phyloP scores from a whole-genome alignment of 2,329 filamentous ascomycete genomes.

The Xylaria sp. region DNA sequence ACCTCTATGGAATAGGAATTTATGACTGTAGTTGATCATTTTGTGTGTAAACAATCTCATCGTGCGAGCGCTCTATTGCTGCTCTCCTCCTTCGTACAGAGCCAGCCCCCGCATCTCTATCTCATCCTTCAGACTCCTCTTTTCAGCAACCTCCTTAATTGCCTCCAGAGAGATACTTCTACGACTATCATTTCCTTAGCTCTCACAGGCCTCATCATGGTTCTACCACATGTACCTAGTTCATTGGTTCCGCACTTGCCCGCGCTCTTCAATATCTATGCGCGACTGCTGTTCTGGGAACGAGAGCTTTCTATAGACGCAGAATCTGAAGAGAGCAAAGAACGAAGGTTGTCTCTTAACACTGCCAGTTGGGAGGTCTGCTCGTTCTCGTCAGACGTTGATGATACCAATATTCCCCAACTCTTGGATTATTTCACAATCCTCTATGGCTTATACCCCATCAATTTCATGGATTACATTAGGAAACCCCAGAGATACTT shows the following conservation, averaged over 20 bases:
- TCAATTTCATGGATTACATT: constrained; percentile 87
- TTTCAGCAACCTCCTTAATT: constrained; percentile 73
- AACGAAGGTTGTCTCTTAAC: constrained; percentile 39
- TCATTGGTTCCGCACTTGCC: constrained; percentile 72
- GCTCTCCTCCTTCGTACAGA: constrained; percentile 74
- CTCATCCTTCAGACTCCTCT: constrained; percentile 73
- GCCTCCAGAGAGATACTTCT: constrained; percentile 77
- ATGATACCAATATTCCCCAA: constrained; percentile 68
- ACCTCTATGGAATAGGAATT: constrained; percentile 58
- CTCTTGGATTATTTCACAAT: constrained; percentile 80
- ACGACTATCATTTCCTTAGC: constrained; percentile 78
- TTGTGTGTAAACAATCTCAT: constrained; percentile 67
- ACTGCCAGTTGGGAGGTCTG: constrained; percentile 67
- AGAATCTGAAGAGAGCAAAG: constrained; percentile 47
- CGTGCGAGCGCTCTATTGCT: constrained; percentile 70
- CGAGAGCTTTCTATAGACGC: constrained; percentile 53
- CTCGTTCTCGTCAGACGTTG: constrained; percentile 64
- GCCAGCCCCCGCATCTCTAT: constrained; percentile 80
- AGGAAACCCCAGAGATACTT: constrained; percentile 81
- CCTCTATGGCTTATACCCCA: constrained; percentile 80
- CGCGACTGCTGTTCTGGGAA: constrained; percentile 80
- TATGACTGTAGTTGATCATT: constrained; percentile 67
- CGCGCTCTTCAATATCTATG: constrained; percentile 81
- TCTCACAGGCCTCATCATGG: constrained; percentile 78
- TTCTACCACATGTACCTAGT: constrained; percentile 79